Conservation (phyloP, 306 rosid genomes). For the Ormosia semicastrata region DNA sequence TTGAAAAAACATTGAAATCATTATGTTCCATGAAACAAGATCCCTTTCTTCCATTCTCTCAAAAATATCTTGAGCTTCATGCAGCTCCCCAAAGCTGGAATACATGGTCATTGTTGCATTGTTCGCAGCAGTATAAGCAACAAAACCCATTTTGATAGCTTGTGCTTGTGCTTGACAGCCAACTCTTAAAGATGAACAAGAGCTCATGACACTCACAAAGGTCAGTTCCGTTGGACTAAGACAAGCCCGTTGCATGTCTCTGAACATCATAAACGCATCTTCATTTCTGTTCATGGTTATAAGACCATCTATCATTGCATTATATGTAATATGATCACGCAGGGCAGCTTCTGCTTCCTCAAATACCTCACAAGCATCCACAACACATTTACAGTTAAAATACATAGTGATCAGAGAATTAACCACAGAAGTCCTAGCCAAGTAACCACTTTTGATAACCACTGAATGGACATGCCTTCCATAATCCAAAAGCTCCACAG, state of each 20-base stretch:
- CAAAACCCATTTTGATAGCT: slow-evolving; percentile 58
- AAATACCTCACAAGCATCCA: slow-evolving; percentile 58
- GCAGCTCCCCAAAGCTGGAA: slow-evolving; percentile 56
- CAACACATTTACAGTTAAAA: slow-evolving; percentile 43
- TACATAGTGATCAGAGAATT: slow-evolving; percentile 74
- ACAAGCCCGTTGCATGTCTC: slow-evolving; percentile 52
- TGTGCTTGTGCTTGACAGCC: slow-evolving; percentile 61
- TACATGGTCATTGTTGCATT: slow-evolving; percentile 79
- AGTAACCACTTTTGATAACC: slow-evolving; percentile 51
- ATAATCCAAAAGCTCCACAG: slow-evolving; percentile 42
- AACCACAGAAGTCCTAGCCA: slow-evolving; percentile 56
- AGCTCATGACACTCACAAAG: slow-evolving; percentile 73
- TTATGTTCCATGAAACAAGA: slow-evolving; percentile 74
- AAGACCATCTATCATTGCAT: slow-evolving; percentile 79
- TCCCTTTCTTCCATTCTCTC: slow-evolving; percentile 53
- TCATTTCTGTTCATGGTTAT: slow-evolving; percentile 41
- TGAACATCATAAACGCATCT: slow-evolving; percentile 58
- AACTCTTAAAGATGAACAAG: slow-evolving; percentile 43
- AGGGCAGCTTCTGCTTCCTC: slow-evolving; percentile 39
- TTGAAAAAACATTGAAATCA: slow-evolving; percentile 56
- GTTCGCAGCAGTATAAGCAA: slow-evolving; percentile 53
- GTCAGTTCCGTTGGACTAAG: slow-evolving; percentile 56
- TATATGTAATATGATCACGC: slow-evolving; percentile 62
- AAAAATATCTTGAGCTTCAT: slow-evolving; percentile 50
- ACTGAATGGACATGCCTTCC: slow-evolving; percentile 67